Conservation (phyloP, 164 flowering plant species). For the Echeveria elegans region DNA sequence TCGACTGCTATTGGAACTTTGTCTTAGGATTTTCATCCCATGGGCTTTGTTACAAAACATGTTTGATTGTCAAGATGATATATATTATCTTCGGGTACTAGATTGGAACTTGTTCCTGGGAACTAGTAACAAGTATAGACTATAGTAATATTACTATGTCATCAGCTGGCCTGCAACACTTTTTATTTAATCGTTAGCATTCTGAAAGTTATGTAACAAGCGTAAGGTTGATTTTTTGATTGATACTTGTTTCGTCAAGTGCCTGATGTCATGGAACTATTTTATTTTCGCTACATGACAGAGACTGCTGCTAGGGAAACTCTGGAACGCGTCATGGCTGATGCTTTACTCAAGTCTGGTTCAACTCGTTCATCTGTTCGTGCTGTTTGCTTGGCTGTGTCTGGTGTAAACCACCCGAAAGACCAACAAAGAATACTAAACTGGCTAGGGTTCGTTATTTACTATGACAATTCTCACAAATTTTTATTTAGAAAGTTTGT, state of each 20-base stretch:
- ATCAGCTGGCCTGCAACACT: background rate
- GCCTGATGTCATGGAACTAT: background rate
- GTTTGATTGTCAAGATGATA: background rate
- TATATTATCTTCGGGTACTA: background rate
- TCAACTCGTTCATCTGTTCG: slow-evolving; percentile 53
- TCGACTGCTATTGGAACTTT: background rate
- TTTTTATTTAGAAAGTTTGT: background rate
- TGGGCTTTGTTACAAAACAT: too few species aligned
- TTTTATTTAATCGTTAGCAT: background rate
- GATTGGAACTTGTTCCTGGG: background rate
- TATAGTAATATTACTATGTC: background rate
- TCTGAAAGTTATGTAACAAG: background rate
- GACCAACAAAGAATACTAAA: slow-evolving; percentile 67
- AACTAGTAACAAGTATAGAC: background rate
- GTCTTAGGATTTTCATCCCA: background rate
- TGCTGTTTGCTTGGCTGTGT: slow-evolving; percentile 83
- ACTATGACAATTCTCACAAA: background rate
- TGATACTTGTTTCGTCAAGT: background rate
- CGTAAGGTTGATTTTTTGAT: background rate
- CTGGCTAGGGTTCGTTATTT: slow-evolving; percentile 73
- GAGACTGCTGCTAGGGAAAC: slow-evolving; percentile 80
- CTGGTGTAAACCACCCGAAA: slow-evolving; percentile 85
- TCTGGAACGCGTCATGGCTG: slow-evolving; percentile 70
- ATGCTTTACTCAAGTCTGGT: slow-evolving; percentile 59
- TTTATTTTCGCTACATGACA: slow-evolving; percentile 11